A percentile compares a stretch with the other conserved stretches of the same genome.
These are phyloP conservation scores for Keithomyces neogunnii DNA, from an alignment of 2,329 filamentous ascomycete genomes.

Conservation along the genomic window DNA sequence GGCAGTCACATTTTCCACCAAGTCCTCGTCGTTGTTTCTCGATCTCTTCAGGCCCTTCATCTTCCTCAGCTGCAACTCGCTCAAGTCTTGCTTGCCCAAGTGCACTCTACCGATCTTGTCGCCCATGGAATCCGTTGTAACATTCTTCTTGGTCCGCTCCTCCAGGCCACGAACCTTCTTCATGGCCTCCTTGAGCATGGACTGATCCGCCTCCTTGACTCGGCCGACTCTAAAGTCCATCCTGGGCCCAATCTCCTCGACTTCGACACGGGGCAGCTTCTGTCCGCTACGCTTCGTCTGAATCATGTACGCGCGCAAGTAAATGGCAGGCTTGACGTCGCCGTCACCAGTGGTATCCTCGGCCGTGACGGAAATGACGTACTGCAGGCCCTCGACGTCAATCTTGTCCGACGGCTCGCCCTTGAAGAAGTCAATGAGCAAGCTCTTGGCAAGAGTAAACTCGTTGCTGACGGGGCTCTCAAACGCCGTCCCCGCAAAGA, in stretches of 20 bases:
- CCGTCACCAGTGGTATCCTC: conserved; percentile 46
- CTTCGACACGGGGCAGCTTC: conserved; percentile 79
- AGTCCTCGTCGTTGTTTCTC: conserved; percentile 48
- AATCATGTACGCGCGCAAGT: conserved; percentile 77
- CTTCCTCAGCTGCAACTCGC: conserved; percentile 86
- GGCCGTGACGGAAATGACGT: conserved; percentile 74
- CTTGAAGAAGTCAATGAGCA: conserved; percentile 87
- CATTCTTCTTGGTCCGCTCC: conserved; percentile 91
- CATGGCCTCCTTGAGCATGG: conserved; percentile 81
- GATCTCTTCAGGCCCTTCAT: conserved; percentile 97
- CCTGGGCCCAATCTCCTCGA: conserved; percentile 91
- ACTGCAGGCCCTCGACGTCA: conserved; percentile 91
- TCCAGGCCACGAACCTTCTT: conserved; percentile 70
- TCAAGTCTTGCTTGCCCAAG: conserved; percentile 80
- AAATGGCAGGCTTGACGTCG: conserved; percentile 46
- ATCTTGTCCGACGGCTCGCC: conserved; percentile 68
- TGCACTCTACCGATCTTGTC: conserved; percentile 96
- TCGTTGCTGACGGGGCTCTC: conserved; percentile 71
- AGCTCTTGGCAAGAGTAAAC: conserved; percentile 78
- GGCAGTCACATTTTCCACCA: conserved; percentile 33
- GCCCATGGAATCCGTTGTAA: conserved; percentile 81
- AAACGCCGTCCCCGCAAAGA: conserved; percentile 85
- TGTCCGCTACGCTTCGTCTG: conserved; percentile 79
- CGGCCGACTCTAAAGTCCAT: conserved; percentile 88
- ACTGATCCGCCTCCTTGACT: conserved; percentile 66